A percentile compares a stretch with the other conserved stretches of the same genome.
phyloP scores from a whole-genome alignment of 2,329 filamentous ascomycete genomes.

The Exophiala alcalophila region DNA sequence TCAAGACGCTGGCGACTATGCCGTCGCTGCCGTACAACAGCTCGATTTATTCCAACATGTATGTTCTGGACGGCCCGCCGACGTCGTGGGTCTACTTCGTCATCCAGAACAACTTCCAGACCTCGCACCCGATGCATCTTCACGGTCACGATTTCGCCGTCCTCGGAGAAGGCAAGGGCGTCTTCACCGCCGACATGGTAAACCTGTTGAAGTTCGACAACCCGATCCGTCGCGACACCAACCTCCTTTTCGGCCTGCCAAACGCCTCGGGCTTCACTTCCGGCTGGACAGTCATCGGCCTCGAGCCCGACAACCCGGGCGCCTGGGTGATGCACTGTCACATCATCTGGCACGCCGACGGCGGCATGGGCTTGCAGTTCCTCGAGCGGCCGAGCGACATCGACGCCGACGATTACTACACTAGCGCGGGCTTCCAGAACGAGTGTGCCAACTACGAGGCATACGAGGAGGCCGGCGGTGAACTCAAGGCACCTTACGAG shows the following conservation, averaged over 20 bases:
- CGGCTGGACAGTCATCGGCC: slow-evolving; percentile 61
- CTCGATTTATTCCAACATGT: slow-evolving; percentile 24
- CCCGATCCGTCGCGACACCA: slow-evolving; percentile 67
- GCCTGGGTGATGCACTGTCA: slow-evolving; percentile 77
- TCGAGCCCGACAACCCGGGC: slow-evolving; percentile 46
- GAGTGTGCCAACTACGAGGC: slow-evolving; percentile 19
- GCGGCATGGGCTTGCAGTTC: slow-evolving; percentile 57
- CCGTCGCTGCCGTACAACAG: slow-evolving; percentile 24
- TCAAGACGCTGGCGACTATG: slow-evolving; percentile 25
- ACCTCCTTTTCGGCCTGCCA: slow-evolving; percentile 58
- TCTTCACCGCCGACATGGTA: slow-evolving; percentile 50
- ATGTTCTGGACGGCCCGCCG: slow-evolving; percentile 24
- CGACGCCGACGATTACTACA: slow-evolving; percentile 19
- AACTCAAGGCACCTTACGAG: slow-evolving; percentile 17
- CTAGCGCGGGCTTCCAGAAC: slow-evolving; percentile 22
- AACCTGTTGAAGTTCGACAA: slow-evolving; percentile 57
- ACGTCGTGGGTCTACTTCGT: slow-evolving; percentile 29
- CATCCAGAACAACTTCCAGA: slow-evolving; percentile 31
- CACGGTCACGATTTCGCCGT: slow-evolving; percentile 68
- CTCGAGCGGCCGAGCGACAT: slow-evolving; percentile 26
- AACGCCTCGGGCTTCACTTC: slow-evolving; percentile 16
- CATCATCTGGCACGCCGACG: slow-evolving; percentile 71
- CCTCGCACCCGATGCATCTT: slow-evolving; percentile 62
- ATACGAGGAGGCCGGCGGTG: slow-evolving; percentile 18
- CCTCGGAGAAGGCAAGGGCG: slow-evolving; percentile 52